phyloP scores from a whole-genome alignment of 257 asterid species.

The Eucommia ulmoides region DNA sequence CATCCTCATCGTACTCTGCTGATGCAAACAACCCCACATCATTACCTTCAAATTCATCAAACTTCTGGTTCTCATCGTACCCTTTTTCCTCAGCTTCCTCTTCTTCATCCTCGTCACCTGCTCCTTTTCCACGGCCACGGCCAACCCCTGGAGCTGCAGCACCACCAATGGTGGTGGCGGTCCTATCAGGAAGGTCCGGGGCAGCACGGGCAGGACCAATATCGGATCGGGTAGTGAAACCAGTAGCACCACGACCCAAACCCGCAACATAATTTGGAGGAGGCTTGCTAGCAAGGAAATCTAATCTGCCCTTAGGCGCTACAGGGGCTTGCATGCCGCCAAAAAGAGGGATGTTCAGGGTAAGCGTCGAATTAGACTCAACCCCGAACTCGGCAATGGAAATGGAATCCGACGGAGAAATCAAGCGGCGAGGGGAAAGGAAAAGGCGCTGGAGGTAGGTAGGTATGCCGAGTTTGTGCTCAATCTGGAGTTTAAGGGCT shows the following conservation, averaged over 20 bases:
- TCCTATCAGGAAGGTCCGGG: constrained; percentile 70
- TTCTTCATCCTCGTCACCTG: constrained; percentile 67
- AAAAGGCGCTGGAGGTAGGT: constrained; percentile 45
- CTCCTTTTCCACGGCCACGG: constrained; percentile 57
- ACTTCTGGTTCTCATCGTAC: constrained; percentile 85
- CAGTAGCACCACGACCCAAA: constrained; percentile 94
- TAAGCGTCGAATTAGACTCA: constrained; percentile 39
- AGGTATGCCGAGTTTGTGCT: constrained; percentile 28
- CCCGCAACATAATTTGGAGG: constrained; percentile 87
- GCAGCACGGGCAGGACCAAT: constrained; percentile 96
- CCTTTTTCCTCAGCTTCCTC: constrained; percentile 73
- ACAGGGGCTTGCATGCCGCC: constrained; percentile 69
- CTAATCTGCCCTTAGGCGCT: constrained; percentile 28
- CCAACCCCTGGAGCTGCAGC: constrained; percentile 41
- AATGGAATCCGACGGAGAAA: constrained; percentile 15
- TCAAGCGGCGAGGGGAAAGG: constrained; percentile 32
- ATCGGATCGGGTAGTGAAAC: constrained; percentile 92
- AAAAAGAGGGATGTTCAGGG: constrained; percentile 38
- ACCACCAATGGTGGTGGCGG: constrained; percentile 36
- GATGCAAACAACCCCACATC: constrained; percentile 89
- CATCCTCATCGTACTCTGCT: constrained; percentile 92
- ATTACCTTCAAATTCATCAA: constrained; percentile 86
- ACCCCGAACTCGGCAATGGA: constrained; percentile 34
- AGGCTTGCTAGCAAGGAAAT: constrained; percentile 49
- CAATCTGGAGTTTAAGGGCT: constrained; percentile 28